Evolutionary conservation across 371 early-diverging fungal species (phyloP).

Genomic region (Mucor lusitanicus): DNA sequence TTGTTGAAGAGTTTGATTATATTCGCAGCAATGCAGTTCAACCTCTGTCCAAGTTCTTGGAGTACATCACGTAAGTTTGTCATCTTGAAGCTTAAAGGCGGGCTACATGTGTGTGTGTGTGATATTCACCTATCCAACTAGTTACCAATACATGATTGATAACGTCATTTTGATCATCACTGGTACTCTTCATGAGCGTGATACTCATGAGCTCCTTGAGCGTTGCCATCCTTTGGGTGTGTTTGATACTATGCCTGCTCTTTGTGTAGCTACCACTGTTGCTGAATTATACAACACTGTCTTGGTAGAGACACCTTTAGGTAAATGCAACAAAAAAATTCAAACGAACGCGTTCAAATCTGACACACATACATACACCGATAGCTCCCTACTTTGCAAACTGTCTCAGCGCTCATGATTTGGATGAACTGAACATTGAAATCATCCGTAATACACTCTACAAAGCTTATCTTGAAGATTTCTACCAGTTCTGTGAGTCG

Average conservation of each 20-base stretch:
- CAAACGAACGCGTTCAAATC: constrained; percentile 1
- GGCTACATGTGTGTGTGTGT: background rate
- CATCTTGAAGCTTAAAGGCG: background rate
- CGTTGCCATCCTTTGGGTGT: constrained; percentile 96
- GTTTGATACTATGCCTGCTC: constrained; percentile 97
- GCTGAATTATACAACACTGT: constrained; percentile 95
- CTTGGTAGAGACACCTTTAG: constrained; percentile 94
- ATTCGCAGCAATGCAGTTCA: constrained; percentile 83
- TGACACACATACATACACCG: background rate
- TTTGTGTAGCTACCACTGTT: constrained; percentile 96
- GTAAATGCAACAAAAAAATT: constrained; percentile 35
- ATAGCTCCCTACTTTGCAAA: constrained; percentile 96
- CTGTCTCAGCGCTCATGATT: constrained; percentile 94
- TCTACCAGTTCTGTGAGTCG: constrained; percentile 83
- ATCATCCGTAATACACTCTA: constrained; percentile 98
- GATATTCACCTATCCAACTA: constrained; percentile 25
- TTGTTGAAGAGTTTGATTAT: constrained; percentile 93
- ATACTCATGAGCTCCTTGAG: constrained; percentile 94
- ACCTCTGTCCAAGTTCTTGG: constrained; percentile 88
- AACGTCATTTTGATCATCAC: constrained; percentile 97
- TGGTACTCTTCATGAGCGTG: constrained; percentile 97
- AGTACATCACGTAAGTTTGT: constrained; percentile 88
- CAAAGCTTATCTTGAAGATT: constrained; percentile 98
- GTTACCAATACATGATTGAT: constrained; percentile 99
- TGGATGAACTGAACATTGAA: constrained; percentile 98